Evolutionary conservation across 2,329 filamentous ascomycete species (phyloP), one percentile per base, ranked within the genome.

Genomic region (Aureobasidium sp.): DNA sequence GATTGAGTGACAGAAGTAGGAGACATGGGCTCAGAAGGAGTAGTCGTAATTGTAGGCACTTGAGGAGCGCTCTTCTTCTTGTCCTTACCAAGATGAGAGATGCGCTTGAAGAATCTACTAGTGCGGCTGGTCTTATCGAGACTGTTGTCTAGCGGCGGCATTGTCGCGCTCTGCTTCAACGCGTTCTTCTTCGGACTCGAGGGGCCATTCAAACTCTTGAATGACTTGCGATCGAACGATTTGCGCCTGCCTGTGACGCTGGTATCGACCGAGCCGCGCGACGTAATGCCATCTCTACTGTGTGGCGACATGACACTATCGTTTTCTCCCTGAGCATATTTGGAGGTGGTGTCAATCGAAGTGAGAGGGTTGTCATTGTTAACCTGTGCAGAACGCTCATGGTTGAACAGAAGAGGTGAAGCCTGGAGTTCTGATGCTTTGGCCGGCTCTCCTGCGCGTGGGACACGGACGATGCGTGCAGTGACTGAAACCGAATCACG

Each of bases 401-500:
- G 76, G 81, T 89, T 76, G 79, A 94, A 76, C 77, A 80, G 72
- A 78, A 90, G 67, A 72, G 84, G 69, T 72, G 81, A 79, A 76
- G 81, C 70, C 73, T 84, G 75, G 63, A 82, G 71, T 66, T 80
- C 78, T 81, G 75, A 66, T 85, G 83, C 67, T 66, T 68, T 27
- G 66, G 67, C 39, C 67, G 37, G 45, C 29, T 58, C 41, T 30
- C 42, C 27, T n/a, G 54, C 42, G 8, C 64, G 69, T 11, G 81
- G 78, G 66, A 89, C 88, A 51, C 90, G 85, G 41, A 96, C 78
- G 65, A 96, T 96, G 57, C 87, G 85, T 53, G 92, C 90, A 21
- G 89, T 94, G 11, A 96, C 91, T 49, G 91, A 92, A n/a, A 96
- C 85, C 0, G 90, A 92, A 68, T 92, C 90, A 5, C 86, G 82